Conservation (phyloP, 192 early-diverging fungal species). For the Backusella psychrophila region DNA sequence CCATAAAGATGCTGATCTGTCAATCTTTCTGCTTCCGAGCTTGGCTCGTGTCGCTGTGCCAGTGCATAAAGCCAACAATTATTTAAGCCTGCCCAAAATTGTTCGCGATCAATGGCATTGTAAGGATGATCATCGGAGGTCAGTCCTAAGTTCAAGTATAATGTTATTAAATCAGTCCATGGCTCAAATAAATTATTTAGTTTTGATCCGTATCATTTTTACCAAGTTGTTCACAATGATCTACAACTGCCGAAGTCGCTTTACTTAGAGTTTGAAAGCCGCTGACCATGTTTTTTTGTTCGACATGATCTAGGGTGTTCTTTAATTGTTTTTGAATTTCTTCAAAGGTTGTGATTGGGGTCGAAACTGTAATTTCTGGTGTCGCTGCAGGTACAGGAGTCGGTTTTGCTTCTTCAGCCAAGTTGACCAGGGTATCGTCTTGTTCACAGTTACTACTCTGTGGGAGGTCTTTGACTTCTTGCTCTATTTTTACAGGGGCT, state of each 20-base stretch:
- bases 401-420: neutral
- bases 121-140: slow-evolving; percentile 59
- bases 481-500: neutral
- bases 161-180: neutral
- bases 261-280: slow-evolving; percentile 71
- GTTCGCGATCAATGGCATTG: slow-evolving; percentile 56
- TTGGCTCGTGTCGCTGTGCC: slow-evolving; percentile 49
- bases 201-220: neutral
- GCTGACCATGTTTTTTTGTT: slow-evolving; percentile 55
- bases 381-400: neutral
- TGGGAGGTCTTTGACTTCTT: neutral
- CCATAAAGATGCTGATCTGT: slow-evolving; percentile 56
- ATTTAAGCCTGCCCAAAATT: slow-evolving; percentile 74
- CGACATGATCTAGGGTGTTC: slow-evolving; percentile 61
- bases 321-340: slow-evolving; percentile 65
- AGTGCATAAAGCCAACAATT: slow-evolving; percentile 76
- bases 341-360: slow-evolving; percentile 33
- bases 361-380: neutral
- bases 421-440: slow-evolving; percentile 4
- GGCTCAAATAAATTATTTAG: too few species aligned
- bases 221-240: slow-evolving; percentile 66
- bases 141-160: slow-evolving; percentile 32
- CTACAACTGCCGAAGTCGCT: slow-evolving; percentile 62
- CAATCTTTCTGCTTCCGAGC: slow-evolving; percentile 51
- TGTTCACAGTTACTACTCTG: slow-evolving; percentile 2